These are phyloP conservation scores for Mucor indicus DNA, from an alignment of 371 early-diverging fungal genomes.

Conservation along the genomic window DNA sequence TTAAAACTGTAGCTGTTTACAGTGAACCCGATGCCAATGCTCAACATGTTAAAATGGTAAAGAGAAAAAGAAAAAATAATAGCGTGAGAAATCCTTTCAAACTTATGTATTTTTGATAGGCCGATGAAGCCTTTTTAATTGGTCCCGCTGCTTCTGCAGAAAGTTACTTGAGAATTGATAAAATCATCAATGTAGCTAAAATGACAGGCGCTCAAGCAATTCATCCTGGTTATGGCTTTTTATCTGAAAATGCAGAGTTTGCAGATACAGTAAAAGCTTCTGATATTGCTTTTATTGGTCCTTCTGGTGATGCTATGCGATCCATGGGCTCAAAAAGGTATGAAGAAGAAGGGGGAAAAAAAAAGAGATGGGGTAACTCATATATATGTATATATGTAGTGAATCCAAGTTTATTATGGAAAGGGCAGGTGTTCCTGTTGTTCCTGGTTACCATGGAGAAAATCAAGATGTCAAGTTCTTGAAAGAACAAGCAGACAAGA, in stretches of 20 bases:
- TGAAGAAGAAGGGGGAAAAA: too few species aligned
- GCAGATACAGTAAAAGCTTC: slow-evolving; percentile 72
- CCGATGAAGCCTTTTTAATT: slow-evolving; percentile 91
- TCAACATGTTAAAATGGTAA: slow-evolving; percentile 76
- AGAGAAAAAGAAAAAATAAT: slow-evolving; percentile 2
- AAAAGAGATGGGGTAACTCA: too few species aligned
- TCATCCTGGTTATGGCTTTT: slow-evolving; percentile 95
- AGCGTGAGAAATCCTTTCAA: too few species aligned
- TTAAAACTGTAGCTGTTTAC: slow-evolving; percentile 95
- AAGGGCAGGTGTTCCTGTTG: slow-evolving; percentile 85
- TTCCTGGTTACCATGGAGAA: slow-evolving; percentile 95
- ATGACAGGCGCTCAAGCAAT: slow-evolving; percentile 89
- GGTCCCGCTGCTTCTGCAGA: slow-evolving; percentile 85
- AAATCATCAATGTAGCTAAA: slow-evolving; percentile 83
- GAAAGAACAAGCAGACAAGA: slow-evolving; percentile 74
- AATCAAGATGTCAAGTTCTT: slow-evolving; percentile 77
- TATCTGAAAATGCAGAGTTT: slow-evolving; percentile 94
- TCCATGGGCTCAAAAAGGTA: slow-evolving; percentile 95
- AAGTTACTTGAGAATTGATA: slow-evolving; percentile 84
- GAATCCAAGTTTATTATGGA: slow-evolving; percentile 92
- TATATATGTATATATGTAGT: too few species aligned
- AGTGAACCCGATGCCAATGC: slow-evolving; percentile 89
- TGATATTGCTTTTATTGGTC: slow-evolving; percentile 88
- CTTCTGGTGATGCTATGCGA: slow-evolving; percentile 85
- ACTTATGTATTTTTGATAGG: too few species aligned